Conservation (phyloP, 2,329 filamentous ascomycete species). For the Thermochaetoides dissita region DNA sequence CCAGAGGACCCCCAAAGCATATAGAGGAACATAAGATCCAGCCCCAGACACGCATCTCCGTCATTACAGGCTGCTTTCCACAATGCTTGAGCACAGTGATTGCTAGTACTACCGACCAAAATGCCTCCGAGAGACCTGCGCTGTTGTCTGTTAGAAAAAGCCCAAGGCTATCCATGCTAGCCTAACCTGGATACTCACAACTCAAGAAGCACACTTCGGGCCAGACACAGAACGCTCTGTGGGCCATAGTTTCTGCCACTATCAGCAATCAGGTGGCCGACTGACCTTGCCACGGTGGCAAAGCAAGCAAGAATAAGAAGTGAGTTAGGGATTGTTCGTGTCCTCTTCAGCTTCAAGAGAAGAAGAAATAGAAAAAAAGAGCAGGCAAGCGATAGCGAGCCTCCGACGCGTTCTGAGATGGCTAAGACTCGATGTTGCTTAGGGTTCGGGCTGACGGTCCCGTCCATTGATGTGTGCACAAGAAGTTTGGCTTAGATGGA, state of each 20-base stretch:
- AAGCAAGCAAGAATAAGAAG: conserved; percentile 7
- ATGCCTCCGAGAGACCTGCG: conserved; percentile 7
- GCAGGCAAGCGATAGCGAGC: conserved; percentile 4
- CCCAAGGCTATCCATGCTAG: neutral
- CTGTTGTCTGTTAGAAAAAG: conserved; percentile 2
- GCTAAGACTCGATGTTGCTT: conserved; percentile 24
- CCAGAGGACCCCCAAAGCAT: conserved; percentile 8
- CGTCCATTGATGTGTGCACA: too few relatives aligned
- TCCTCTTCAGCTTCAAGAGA: neutral
- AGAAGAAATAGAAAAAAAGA: conserved; percentile 5
- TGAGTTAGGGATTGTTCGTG: conserved; percentile 8
- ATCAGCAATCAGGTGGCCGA: conserved; percentile 8
- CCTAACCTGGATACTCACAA: conserved; percentile 2
- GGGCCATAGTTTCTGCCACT: conserved; percentile 1
- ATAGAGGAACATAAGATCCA: conserved; percentile 8
- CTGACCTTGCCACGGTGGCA: conserved; percentile 2
- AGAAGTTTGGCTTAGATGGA: too few relatives aligned
- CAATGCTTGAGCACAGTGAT: conserved; percentile 8
- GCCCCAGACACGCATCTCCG: conserved; percentile 5
- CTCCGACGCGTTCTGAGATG: conserved; percentile 5
- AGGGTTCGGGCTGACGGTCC: neutral
- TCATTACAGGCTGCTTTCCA: conserved; percentile 2
- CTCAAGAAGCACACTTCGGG: conserved; percentile 8
- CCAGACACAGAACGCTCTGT: conserved; percentile 5
- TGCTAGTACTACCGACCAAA: conserved; percentile 12